Evolutionary conservation across 164 flowering plant species (phyloP), one percentile per base, ranked within the genome.

Genomic region (Macadamia integrifolia): DNA sequence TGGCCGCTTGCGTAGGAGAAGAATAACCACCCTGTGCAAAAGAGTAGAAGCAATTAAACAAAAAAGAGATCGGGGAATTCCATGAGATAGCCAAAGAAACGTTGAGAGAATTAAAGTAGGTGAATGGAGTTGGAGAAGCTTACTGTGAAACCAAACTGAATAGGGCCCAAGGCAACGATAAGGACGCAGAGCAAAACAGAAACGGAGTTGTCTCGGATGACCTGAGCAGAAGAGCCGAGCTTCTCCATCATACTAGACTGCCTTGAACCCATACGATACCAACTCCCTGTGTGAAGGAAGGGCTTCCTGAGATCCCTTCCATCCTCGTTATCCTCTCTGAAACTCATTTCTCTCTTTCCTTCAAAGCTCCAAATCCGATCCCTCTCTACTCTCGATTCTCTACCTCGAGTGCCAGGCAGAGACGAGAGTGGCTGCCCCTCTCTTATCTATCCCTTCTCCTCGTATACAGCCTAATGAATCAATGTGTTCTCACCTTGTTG

Each of bases 281-380:
- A 86, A 61, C 90, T 86, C 6, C 92, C 90, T 0, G 90, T 86
- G 72, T 88, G 90, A 9, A 88, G 80, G 58, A 86, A 84, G n/a
- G 92, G 92, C 75, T 88, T 86, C 60, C 84, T 71, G 8, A 86
- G 80, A 66, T 86, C 92, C 66, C 75, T 71, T 15, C 74, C 85
- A 12, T 84, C 90, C 9, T 82, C 89, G 48, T 9, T 74, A 2
- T 87, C 89, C 2, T 87, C 89, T 59, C 88, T 82, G 79, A 83
- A 85, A 75, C 87, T 87, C 92, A 84, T 87, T 43, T 42, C 70
- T 48, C 64, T 28, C 46, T 55, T 61, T 60, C 58, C 15, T 15
- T 59, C 57, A 28, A 1, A 23, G 11, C 31, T 13, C 60, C 40
- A 3, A 35, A 2, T 35, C 32, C 46, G 23, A 56, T 17, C 8